phyloP scores from a whole-genome alignment of 1,284 basidiomycete genomes.

The Moesziomyces sp. region DNA sequence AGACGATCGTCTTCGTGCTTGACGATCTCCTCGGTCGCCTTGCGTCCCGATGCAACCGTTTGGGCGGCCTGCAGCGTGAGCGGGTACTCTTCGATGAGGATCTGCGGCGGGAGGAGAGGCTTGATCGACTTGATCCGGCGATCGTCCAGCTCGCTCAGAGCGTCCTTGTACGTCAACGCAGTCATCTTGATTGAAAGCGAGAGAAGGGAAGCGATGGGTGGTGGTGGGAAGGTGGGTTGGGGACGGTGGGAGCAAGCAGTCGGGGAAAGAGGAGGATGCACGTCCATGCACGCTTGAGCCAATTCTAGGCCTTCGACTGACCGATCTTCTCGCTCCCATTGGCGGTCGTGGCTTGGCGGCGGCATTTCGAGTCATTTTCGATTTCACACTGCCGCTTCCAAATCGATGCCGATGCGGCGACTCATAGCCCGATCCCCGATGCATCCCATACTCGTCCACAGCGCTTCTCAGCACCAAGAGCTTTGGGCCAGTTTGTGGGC shows the following conservation, averaged over 20 bases:
- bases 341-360: neutral
- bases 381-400: too few species aligned
- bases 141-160: constrained; percentile 65
- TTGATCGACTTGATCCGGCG: constrained; percentile 63
- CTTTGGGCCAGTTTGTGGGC: too few species aligned
- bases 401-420: too few species aligned
- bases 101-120: constrained; percentile 64
- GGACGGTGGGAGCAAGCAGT: too few species aligned
- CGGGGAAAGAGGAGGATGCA: neutral
- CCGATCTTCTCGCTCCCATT: neutral
- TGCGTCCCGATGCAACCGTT: constrained; percentile 55
- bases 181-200: constrained; percentile 6
- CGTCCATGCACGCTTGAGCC: too few species aligned
- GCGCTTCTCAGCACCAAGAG: too few species aligned
- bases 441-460: too few species aligned
- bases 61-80: constrained; percentile 54
- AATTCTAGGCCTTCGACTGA: too few species aligned
- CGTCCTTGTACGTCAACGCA: constrained; percentile 47
- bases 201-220: neutral
- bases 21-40: constrained; percentile 59
- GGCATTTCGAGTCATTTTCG: too few species aligned
- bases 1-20: constrained; percentile 63
- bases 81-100: constrained; percentile 65
- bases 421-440: too few species aligned
- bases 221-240: neutral